These are phyloP conservation scores for Sclerotiophoma versabilis DNA, from an alignment of 2,329 filamentous ascomycete genomes.

Conservation along the genomic window DNA sequence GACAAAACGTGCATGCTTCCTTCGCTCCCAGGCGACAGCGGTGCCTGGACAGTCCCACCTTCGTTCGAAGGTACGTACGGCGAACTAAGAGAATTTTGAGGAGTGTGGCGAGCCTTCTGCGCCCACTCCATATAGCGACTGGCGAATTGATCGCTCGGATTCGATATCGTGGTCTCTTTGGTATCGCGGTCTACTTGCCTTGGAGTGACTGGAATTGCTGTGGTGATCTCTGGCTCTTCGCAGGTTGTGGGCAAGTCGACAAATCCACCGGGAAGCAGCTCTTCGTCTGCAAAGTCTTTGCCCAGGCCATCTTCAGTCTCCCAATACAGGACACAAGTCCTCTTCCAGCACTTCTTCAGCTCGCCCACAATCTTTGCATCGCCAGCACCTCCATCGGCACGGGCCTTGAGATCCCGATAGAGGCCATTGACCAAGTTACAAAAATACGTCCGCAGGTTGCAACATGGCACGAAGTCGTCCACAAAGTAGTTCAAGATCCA, in stretches of 20 bases:
- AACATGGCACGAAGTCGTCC: constrained; percentile 87
- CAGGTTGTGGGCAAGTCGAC: constrained; percentile 51
- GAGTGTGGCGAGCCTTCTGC: constrained; percentile 44
- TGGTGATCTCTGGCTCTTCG: constrained; percentile 28
- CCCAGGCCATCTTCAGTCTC: constrained; percentile 72
- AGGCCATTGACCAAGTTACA: constrained; percentile 78
- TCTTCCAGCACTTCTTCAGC: constrained; percentile 95
- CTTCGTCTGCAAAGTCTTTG: constrained; percentile 65
- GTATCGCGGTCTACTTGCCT: constrained; percentile 33
- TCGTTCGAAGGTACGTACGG: constrained; percentile 44
- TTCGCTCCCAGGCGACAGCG: constrained; percentile 55
- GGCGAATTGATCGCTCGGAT: constrained; percentile 49
- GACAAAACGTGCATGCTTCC: constrained; percentile 65
- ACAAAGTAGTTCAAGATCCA: constrained; percentile 99
- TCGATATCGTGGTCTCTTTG: constrained; percentile 46
- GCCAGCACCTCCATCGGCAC: constrained; percentile 62
- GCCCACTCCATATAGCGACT: constrained; percentile 50
- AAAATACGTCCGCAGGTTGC: constrained; percentile 76
- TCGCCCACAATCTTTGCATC: constrained; percentile 89
- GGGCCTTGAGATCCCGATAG: constrained; percentile 59
- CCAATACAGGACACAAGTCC: constrained; percentile 90
- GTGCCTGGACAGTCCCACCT: constrained; percentile 43
- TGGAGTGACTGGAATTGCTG: constrained; percentile 30
- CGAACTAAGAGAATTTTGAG: constrained; percentile 47
- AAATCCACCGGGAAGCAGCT: constrained; percentile 79